Evolutionary conservation across 352 stramenopile species (phyloP), one percentile per base, ranked within the genome.

Genomic region (Pythium dissotocum): DNA sequence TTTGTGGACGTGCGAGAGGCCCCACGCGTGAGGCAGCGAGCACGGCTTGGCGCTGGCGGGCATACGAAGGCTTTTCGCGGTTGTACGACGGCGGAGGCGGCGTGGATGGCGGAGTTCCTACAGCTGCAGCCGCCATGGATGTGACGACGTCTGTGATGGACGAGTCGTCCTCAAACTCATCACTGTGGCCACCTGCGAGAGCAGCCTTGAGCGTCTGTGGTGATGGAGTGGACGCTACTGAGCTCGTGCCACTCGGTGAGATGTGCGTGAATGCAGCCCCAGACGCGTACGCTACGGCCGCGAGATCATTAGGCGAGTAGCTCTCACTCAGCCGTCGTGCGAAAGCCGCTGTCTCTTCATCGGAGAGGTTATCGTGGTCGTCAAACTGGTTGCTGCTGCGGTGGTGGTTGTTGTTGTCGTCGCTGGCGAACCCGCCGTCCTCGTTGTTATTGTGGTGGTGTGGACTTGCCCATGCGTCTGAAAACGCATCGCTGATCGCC

Each of bases 371-470:
- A 12, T 82, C 70, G 1, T 38, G 21, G 14, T 85, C 77, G 18
- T 70, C 71, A 18, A 76, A 44, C 30, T 65, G 42, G 21, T 83
- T 68, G 28, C 69, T 81, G 61, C 76, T 79, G 30, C 69, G 77
- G 42, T 67, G 77, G 42, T 67, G 70, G 61, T 72, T 82, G 58
- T 71, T 75, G 6, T 79, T 78, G 12, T 65, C 57, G 10, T 66
- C 68, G 13, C 57, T 65, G 5, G 65, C 65, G 51, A 70, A 38
- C 8, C 72, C 57, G 6, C 61, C 63, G 58, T 66, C 33, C 21
- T 58, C 36, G 49, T 40, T 53, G 55, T 65, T 59, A 32, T 63
- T 48, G 42, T 36, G 21, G 21, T 64, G 54, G 36, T 75, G 60
- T 8, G 60, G 48, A 18, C 60, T 66, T 33, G 48, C 60, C 48